phyloP scores from a whole-genome alignment of 2,329 filamentous ascomycete genomes.

The Harringtonia aguacate region DNA sequence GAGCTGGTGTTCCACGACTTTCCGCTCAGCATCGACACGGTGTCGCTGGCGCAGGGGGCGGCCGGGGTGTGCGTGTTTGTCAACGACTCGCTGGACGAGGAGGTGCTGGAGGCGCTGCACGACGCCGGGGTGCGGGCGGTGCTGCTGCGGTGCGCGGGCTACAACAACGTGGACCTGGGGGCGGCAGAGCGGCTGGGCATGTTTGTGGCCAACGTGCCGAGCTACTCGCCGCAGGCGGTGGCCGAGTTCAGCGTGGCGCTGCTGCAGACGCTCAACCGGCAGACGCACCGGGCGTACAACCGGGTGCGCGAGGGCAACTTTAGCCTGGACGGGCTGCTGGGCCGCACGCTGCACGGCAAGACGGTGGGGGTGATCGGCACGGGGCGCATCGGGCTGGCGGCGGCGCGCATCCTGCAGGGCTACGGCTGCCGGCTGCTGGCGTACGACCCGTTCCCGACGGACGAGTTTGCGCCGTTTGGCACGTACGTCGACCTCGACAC shows the following conservation, averaged over 20 bases:
- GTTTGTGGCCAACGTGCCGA: slow-evolving; percentile 55
- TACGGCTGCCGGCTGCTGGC: slow-evolving; percentile 55
- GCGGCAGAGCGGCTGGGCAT: slow-evolving; percentile 43
- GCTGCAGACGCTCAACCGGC: slow-evolving; percentile 56
- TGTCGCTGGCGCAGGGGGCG: slow-evolving; percentile 37
- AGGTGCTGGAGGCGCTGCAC: slow-evolving; percentile 40
- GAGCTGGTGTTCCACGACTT: slow-evolving; percentile 49
- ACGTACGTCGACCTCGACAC: slow-evolving; percentile 42
- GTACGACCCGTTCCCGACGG: slow-evolving; percentile 43
- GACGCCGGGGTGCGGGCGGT: slow-evolving; percentile 42
- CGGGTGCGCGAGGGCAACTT: slow-evolving; percentile 61
- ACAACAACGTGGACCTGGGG: slow-evolving; percentile 54
- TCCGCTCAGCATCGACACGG: slow-evolving; percentile 43
- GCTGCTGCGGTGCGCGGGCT: slow-evolving; percentile 57
- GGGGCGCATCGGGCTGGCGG: slow-evolving; percentile 53
- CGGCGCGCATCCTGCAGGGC: slow-evolving; percentile 50
- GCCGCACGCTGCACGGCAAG: slow-evolving; percentile 50
- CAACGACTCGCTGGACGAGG: slow-evolving; percentile 46
- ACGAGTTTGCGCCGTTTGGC: slow-evolving; percentile 37
- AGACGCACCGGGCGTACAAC: slow-evolving; percentile 58
- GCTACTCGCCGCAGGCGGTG: slow-evolving; percentile 59
- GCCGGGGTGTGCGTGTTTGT: slow-evolving; percentile 58
- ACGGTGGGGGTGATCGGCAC: slow-evolving; percentile 57
- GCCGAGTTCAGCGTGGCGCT: slow-evolving; percentile 60
- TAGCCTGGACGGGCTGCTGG: slow-evolving; percentile 51